Conservation (phyloP, 2,329 filamentous ascomycete genomes). For the Stagonosporopsis tanaceti region DNA sequence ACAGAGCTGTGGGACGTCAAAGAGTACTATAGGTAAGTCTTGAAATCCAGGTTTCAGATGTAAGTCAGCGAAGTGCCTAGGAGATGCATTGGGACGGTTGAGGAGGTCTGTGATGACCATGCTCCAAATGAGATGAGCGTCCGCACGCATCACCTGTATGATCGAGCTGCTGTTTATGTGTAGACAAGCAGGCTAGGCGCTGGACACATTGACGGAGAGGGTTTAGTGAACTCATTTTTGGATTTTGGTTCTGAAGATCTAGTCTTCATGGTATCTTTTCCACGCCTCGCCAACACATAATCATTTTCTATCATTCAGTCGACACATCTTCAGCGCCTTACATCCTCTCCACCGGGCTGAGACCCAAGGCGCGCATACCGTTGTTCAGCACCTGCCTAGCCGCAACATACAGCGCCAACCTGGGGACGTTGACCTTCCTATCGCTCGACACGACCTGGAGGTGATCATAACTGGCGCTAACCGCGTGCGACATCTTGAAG, state of each 20-base stretch:
- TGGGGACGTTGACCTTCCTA: slow-evolving; percentile 71
- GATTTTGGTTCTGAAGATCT: background rate
- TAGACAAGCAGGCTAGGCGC: too few relatives aligned
- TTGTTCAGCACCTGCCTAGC: slow-evolving; percentile 80
- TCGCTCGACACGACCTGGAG: slow-evolving; percentile 84
- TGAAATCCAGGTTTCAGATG: too few relatives aligned
- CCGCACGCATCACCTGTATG: too few relatives aligned
- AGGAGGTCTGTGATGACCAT: too few relatives aligned
- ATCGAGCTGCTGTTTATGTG: too few relatives aligned
- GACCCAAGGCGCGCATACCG: slow-evolving; percentile 81
- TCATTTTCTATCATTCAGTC: background rate
- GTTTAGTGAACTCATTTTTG: too few relatives aligned
- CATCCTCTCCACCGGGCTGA: slow-evolving; percentile 75
- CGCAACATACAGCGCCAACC: slow-evolving; percentile 74
- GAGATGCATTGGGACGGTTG: too few relatives aligned
- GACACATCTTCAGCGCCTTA: slow-evolving; percentile 3
- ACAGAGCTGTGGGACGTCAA: too few relatives aligned
- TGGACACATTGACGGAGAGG: too few relatives aligned
- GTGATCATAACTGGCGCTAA: slow-evolving; percentile 83
- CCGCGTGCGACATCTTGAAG: slow-evolving; percentile 84
- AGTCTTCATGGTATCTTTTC: slow-evolving; percentile 10
- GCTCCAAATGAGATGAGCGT: too few relatives aligned
- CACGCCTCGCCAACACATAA: background rate
- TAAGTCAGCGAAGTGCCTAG: too few relatives aligned
- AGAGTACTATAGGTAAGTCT: too few relatives aligned